Base-by-base conservation (phyloP, 805 yeast species). In the Brettanomyces anomalus region DNA sequence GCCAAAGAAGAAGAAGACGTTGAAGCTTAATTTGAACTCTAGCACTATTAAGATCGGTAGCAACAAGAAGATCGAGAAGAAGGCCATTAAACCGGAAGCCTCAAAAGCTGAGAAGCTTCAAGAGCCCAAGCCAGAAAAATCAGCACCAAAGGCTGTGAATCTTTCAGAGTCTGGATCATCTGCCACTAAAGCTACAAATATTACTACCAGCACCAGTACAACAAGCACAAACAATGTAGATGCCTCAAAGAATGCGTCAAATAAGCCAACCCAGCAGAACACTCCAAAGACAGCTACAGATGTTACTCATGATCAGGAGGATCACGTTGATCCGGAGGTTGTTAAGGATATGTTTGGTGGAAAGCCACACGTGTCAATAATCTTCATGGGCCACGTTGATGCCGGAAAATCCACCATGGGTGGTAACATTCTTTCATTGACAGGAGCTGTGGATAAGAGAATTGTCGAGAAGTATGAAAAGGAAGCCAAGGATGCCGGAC, bases 331-430 rank as follows among this genome's bases (percentile, higher is more conserved):
- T 61, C 85, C 85, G 57, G 93, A 82, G 54, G 77, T 89, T 50
- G 87, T 93, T 50, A 81, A 77, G 45, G 98, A 94, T 57, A 68
- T 93, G 85, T 93, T 86, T 59, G 97, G 96, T 50, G 95, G 95
- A 58, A 93, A 93, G 66, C 98, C 90, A 63, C 98, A 93, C 68
- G 77, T 93, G 62, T 89, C 97, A 16, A 83, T 93, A 54, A 87
- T 93, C 54, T 93, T 93, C 68, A 93, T 93, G 97, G 99, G 99
- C 55, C 99, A 93, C 62, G 99, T 93, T 53, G 98, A 93, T 74
- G 98, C 98, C 31, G 98, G 99, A 63, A 93, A 93, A 67, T 87
- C 96, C 41, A 93, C 99, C 47, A 90, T 93, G 96, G 98, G 98
- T 64, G 99, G 99, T 69, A 93, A 93, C 67, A 71, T 93, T 54